These are phyloP conservation scores for Boletus coccyginus DNA, from an alignment of 768 basidiomycete species.

Conservation along the genomic window DNA sequence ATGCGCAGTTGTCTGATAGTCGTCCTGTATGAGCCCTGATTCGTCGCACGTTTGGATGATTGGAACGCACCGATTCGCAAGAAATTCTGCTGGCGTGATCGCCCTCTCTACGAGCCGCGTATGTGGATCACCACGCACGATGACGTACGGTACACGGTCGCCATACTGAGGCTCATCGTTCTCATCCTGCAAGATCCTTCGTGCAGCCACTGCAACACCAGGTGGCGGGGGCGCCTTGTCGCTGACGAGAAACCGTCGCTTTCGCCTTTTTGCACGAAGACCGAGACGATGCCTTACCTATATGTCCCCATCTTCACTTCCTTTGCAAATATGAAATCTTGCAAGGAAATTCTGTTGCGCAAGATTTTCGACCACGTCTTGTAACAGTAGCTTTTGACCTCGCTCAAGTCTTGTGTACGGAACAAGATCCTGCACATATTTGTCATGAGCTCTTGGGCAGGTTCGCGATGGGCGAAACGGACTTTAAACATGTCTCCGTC, in stretches of 20 bases:
- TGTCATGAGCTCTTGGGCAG: not conserved
- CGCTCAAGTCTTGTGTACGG: constrained; percentile 82
- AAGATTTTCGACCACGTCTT: constrained; percentile 82
- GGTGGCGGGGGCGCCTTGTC: constrained; percentile 86
- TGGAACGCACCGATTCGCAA: constrained; percentile 54
- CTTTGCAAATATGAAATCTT: constrained; percentile 94
- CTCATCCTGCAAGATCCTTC: constrained; percentile 68
- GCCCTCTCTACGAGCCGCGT: constrained; percentile 73
- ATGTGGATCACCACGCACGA: constrained; percentile 61
- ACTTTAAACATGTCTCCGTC: constrained; percentile 89
- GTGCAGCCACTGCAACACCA: constrained; percentile 84
- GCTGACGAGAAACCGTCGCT: constrained; percentile 37
- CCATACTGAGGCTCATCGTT: constrained; percentile 88
- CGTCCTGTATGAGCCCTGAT: not conserved
- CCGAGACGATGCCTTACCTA: constrained; percentile 46
- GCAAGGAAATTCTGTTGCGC: constrained; percentile 75
- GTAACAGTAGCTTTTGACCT: constrained; percentile 86
- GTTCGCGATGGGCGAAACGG: constrained; percentile 13
- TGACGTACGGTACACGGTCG: constrained; percentile 91
- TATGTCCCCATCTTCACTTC: constrained; percentile 94
- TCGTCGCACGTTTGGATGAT: not conserved
- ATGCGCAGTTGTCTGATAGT: constrained; percentile 58
- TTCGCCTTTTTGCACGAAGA: not conserved
- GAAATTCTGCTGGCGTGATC: constrained; percentile 66
- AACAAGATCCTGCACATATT: constrained; percentile 75